Percentiles rank a stretch among this genome's conserved stretches.
Evolutionary conservation across 768 basidiomycete genomes (phyloP).

Genomic region (Mycena capillaripes): DNA sequence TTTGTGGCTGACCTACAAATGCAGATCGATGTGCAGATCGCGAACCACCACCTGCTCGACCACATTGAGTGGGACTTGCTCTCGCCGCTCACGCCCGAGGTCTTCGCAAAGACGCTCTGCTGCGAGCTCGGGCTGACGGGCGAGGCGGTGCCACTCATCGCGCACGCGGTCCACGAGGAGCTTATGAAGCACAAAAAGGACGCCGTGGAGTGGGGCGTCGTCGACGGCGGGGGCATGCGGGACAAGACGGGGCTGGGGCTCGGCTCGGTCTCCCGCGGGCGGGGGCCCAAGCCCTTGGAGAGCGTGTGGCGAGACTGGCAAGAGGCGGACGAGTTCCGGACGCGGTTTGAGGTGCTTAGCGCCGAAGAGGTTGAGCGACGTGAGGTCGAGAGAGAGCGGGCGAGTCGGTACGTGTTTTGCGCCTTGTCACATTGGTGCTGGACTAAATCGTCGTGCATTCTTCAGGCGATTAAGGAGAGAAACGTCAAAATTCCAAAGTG

Average conservation of each 20-base stretch:
- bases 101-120: constrained; percentile 85
- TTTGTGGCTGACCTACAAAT: background rate
- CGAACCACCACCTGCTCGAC: constrained; percentile 90
- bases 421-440: background rate
- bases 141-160: constrained; percentile 89
- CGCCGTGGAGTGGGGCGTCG: constrained; percentile 93
- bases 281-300: constrained; percentile 84
- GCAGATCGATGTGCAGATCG: constrained; percentile 98
- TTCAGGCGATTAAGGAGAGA: constrained; percentile 72
- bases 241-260: constrained; percentile 88
- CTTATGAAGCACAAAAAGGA: constrained; percentile 96
- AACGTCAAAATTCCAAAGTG: constrained; percentile 75
- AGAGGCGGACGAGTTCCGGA: constrained; percentile 92
- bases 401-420: constrained; percentile 66
- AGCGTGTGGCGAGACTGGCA: constrained; percentile 97
- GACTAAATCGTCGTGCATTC: background rate
- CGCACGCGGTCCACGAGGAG: constrained; percentile 96
- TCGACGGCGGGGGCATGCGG: constrained; percentile 78
- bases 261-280: constrained; percentile 77
- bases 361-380: constrained; percentile 93
- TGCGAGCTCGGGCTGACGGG: constrained; percentile 89
- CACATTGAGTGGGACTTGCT: constrained; percentile 99
- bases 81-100: constrained; percentile 90
- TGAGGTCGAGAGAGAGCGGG: constrained; percentile 90
- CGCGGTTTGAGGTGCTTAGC: constrained; percentile 87